A percentile compares a stretch with the other conserved stretches of the same genome.
Conservation (phyloP, 2,329 filamentous ascomycete species). For the Aspergillus melleus region DNA sequence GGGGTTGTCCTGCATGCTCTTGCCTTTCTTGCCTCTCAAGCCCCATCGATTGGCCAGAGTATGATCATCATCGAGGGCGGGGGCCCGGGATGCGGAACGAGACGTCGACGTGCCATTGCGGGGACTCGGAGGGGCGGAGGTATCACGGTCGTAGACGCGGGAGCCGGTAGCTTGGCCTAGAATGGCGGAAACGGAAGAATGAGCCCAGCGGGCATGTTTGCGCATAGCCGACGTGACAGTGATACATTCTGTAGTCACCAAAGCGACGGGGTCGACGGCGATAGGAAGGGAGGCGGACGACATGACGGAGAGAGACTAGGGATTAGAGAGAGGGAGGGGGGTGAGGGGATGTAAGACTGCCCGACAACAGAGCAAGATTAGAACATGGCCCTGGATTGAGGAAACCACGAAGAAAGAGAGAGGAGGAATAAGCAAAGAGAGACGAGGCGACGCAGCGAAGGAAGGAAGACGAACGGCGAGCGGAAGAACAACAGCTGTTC, state of each 20-base stretch:
- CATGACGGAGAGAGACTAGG: conserved; percentile 28
- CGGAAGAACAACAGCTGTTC: background rate
- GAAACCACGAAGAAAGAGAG: background rate
- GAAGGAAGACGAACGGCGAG: background rate
- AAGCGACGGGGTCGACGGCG: conserved; percentile 83
- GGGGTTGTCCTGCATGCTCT: conserved; percentile 96
- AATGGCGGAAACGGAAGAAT: conserved; percentile 94
- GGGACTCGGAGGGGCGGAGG: conserved; percentile 39
- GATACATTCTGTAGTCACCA: conserved; percentile 98
- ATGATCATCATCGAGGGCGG: conserved; percentile 42
- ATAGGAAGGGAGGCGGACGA: conserved; percentile 60
- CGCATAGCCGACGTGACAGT: conserved; percentile 97
- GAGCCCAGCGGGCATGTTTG: conserved; percentile 93
- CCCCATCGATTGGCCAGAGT: conserved; percentile 83
- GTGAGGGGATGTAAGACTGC: conserved; percentile 14
- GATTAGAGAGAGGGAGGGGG: conserved; percentile 22
- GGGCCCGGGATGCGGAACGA: conserved; percentile 20
- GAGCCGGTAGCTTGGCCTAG: conserved; percentile 67
- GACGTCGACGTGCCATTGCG: conserved; percentile 26
- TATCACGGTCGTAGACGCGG: conserved; percentile 46
- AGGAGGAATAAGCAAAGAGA: background rate
- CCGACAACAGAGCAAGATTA: conserved; percentile 15
- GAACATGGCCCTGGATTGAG: conserved; percentile 19
- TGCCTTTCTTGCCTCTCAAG: conserved; percentile 88
- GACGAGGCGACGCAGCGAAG: background rate